Base-by-base conservation (phyloP, 257 asterid species). In the Scutellaria barbata region DNA sequence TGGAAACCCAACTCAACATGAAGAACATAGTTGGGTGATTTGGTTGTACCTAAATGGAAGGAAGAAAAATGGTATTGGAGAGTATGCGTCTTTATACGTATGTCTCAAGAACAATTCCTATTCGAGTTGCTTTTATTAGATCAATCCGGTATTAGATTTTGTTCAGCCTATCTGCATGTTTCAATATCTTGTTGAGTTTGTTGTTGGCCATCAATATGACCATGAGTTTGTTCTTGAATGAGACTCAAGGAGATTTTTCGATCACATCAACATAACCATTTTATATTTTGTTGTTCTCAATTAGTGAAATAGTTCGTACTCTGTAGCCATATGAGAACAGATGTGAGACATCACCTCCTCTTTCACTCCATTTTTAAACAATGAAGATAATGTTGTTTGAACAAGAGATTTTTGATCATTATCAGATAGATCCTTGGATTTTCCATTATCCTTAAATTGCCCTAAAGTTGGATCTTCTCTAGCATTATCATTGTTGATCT, bases 281-380 rank as follows among this genome's bases (percentile, higher is more conserved):
- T 10, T 42, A 42, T 10, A 12, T 1, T 20, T 56, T 33, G 43
- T 35, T 65, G 68, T 63, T 67, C 71, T 59, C 50, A 35, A 68
- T 39, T 50, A 42, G 59, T 25, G 17, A 69, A 41, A 20, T 70
- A 65, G 35, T 66, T 74, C 16, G 41, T 63, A 45, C 25, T 20
- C 25, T n/a, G n/a, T n/a, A n/a, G 52, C 50, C 13, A 35, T 3
- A 10, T 55, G 63, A 43, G 42, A 67, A 69, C 69, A 67, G 63
- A 25, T 64, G 70, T 35, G 79, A 68, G 74, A 48, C 47, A 35
- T 37, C 76, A 89, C 96, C 90, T 87, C 87, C 69, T 87, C 90
- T 78, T 77, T 96, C 58, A 70, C 95, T 81, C n/a, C n/a, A n/a
- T 85, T 92, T 86, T 92, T 89, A 59, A 92, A 89, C 78, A 92